Base-by-base conservation (phyloP, 371 early-diverging fungal genomes). In the Mortierella sp. region DNA sequence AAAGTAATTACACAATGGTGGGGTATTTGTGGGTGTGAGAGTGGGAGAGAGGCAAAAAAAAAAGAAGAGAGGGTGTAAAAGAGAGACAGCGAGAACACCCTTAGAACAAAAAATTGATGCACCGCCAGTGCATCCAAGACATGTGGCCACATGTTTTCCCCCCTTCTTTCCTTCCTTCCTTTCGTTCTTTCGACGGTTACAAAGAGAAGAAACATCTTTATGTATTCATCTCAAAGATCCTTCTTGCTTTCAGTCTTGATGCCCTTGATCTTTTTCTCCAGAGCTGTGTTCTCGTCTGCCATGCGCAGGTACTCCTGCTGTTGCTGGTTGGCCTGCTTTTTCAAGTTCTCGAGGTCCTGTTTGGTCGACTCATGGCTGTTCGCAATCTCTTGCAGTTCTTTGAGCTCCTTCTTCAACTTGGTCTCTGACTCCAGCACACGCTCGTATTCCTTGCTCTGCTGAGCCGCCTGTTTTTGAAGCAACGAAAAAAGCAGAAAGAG, bases 271-370 rank as follows among this genome's bases (percentile, higher is more conserved):
- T 81, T 70, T 69, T 67, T 82, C 72, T 90, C 89, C 60, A 93
- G 78, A 48, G 70, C 81, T 60, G 83, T 88, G 60, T 86, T 87
- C 54, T 86, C 82, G 56, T 93, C 93, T 11, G 92, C 85, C 58
- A 95, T 72, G 50, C 89, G 87, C 81, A 90, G 82, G 75, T 93
- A 95, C 73, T 94, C 94, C 6, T 81, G 78, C 39, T 88, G 69
- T 65, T 88, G 89, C 53, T 90, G 86, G 55, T 81, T 82, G 12
- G 89, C 90, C 73, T 94, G 93, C 70, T 91, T 90, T 81, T 92
- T 92, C 60, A 95, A 79, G 14, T 84, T 87, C 42, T 90, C 93
- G 60, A 88, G 80, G 43, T 94, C 92, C 27, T 78, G 48, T 66
- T 37, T 84, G 76, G 75, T 89, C 80, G 61, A 80, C 72, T 57